A percentile compares a stretch with the other conserved stretches of the same genome.
These are phyloP conservation scores for Cercospora citrullina DNA, from an alignment of 2,329 filamentous ascomycete genomes.

Conservation along the genomic window DNA sequence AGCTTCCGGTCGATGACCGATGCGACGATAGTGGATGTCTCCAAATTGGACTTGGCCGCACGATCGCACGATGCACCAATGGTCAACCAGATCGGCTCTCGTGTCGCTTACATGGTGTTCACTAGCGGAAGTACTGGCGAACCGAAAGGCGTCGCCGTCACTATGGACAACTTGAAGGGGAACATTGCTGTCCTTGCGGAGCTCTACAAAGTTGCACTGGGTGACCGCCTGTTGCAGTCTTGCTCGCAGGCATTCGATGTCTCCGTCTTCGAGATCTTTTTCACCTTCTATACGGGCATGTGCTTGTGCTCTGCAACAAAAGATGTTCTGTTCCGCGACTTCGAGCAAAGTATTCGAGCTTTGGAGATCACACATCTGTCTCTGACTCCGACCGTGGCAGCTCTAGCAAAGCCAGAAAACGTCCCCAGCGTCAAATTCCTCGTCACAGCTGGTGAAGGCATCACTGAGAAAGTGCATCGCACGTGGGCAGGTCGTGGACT, in stretches of 20 bases:
- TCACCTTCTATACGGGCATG: slow-evolving; percentile 75
- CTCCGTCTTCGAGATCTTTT: slow-evolving; percentile 89
- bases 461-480: slow-evolving; percentile 69
- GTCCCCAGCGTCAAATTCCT: slow-evolving; percentile 73
- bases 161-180: slow-evolving; percentile 71
- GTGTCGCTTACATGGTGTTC: slow-evolving; percentile 72
- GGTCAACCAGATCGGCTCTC: slow-evolving; percentile 45
- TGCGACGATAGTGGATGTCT: slow-evolving; percentile 33
- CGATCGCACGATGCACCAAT: slow-evolving; percentile 40
- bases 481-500: slow-evolving; percentile 68
- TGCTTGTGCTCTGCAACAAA: slow-evolving; percentile 74
- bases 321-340: slow-evolving; percentile 70
- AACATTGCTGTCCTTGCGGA: slow-evolving; percentile 68
- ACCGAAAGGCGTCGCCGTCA: slow-evolving; percentile 78
- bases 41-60: slow-evolving; percentile 34
- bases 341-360: slow-evolving; percentile 65
- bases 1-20: slow-evolving; percentile 21
- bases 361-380: slow-evolving; percentile 76
- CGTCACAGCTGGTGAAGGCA: slow-evolving; percentile 76
- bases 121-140: slow-evolving; percentile 80
- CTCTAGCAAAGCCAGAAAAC: slow-evolving; percentile 66
- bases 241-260: slow-evolving; percentile 85
- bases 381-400: slow-evolving; percentile 81
- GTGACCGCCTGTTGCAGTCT: slow-evolving; percentile 70
- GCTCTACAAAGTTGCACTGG: slow-evolving; percentile 61